phyloP scores from a whole-genome alignment of 805 yeast genomes.

The Torulaspora quercuum region DNA sequence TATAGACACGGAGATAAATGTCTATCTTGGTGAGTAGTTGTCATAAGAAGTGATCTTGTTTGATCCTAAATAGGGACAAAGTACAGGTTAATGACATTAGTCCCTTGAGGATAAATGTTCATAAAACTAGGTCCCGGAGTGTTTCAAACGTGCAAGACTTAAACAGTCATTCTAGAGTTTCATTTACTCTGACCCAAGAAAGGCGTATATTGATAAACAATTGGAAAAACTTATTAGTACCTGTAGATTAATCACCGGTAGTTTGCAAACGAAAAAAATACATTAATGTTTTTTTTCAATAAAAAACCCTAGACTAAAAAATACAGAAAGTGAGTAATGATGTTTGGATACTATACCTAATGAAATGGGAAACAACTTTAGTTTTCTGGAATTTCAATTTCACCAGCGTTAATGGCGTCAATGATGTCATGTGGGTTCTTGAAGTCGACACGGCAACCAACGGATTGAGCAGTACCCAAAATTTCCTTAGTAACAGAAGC shows the following conservation, averaged over 20 bases:
- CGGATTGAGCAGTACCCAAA: constrained; percentile 99
- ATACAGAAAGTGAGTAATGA: constrained; percentile 31
- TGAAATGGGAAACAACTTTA: constrained; percentile 28
- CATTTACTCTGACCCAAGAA: too few species aligned
- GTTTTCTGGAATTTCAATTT: constrained; percentile 63
- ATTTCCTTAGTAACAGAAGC: constrained; percentile 98
- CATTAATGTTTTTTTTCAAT: constrained; percentile 25
- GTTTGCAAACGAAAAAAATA: constrained; percentile 22
- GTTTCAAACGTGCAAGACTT: constrained; percentile 63
- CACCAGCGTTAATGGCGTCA: constrained; percentile 98
- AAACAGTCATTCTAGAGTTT: too few species aligned
- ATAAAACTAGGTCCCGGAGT: constrained; percentile 76
- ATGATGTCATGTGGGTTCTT: constrained; percentile 99
- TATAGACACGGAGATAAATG: constrained; percentile 42
- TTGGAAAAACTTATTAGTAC: too few species aligned
- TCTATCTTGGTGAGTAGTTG: constrained; percentile 68
- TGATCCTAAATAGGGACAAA: constrained; percentile 88
- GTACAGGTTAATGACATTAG: constrained; percentile 36
- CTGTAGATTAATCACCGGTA: constrained; percentile 11
- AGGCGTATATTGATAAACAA: too few species aligned
- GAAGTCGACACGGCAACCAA: constrained; percentile 99
- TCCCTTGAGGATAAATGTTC: constrained; percentile 2
- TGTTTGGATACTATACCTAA: constrained; percentile 26
- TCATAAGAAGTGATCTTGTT: constrained; percentile 61
- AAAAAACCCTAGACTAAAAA: constrained; percentile 33